Evolutionary conservation across 164 flowering plant genomes (phyloP), one percentile per base, ranked within the genome.

Genomic region (Saururus chinensis): DNA sequence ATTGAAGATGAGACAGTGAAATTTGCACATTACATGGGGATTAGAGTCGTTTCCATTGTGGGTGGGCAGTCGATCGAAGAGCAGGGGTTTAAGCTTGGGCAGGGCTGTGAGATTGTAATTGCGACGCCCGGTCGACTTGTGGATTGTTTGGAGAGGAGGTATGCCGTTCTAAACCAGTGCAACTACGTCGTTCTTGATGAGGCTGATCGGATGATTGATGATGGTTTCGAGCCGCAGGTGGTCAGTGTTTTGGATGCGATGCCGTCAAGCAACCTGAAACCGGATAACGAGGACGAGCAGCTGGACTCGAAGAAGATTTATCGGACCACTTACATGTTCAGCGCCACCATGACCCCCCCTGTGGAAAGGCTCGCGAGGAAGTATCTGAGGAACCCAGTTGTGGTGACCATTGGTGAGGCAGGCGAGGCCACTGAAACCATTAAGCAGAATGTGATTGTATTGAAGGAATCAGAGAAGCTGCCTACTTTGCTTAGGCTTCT

Each of bases 61-160:
- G 98, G 96, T 63, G 98, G 98, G 24, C 92, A 88, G 74, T 85
- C 92, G 0, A 88, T 91, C 61, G 95, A 88, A 64, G 96, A 85
- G 65, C 98, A 91, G 61, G 90, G 92, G 21, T 85, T 84, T 61
- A 88, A 67, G 75, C 78, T 92, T 37, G 77, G 92, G 67, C 87
- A 85, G 66, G 92, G 96, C 1, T 87, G 96, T 70, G 93, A 88
- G 68, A 80, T 91, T 67, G 93, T 91, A 9, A 86, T 91, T 64
- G 98, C 96, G 0, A 91, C 96, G 0, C 96, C 98, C 0, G 96
- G 98, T 9, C 84, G 98, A 59, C 79, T 91, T 49, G 60, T 83
- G 56, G 96, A 91, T 72, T 86, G 89, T 54, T 67, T 88, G 80
- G 88, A 88, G 71, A 74, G 93, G 71, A 76, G 92, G 1, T 85